These are phyloP conservation scores for Withania somnifera DNA, from an alignment of 305 asterid genomes.

Conservation along the genomic window DNA sequence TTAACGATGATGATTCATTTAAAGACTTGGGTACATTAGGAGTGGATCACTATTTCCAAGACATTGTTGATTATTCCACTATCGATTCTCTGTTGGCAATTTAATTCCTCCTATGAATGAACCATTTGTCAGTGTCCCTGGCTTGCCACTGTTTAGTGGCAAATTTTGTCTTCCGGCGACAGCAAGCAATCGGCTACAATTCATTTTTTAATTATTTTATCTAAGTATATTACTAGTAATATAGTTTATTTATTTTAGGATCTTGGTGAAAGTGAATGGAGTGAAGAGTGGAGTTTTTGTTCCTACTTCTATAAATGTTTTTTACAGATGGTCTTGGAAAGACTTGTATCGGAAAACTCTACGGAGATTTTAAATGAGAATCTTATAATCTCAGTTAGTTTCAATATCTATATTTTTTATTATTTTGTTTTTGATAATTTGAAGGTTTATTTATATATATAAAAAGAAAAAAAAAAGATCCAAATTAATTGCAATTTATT, in stretches of 20 bases:
- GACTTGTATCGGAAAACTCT: background rate
- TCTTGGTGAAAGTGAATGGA: no score
- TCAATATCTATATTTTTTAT: no score
- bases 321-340: background rate
- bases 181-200: slow-evolving; percentile 17
- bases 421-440: no score
- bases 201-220: background rate
- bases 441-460: no score
- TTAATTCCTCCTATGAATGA: slow-evolving; percentile 1
- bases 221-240: background rate
- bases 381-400: background rate
- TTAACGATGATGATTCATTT: slow-evolving; percentile 12
- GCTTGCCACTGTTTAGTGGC: slow-evolving; percentile 33
- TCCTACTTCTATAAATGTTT: no score
- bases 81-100: slow-evolving; percentile 33
- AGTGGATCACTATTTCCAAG: slow-evolving; percentile 43
- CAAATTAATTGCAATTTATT: background rate
- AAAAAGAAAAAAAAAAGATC: no score
- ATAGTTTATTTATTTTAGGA: slow-evolving; percentile 6
- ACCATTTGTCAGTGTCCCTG: no score
- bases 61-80: slow-evolving; percentile 23
- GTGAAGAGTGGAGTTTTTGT: background rate
- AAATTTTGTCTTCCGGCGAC: slow-evolving; percentile 46
- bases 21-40: slow-evolving; percentile 33
- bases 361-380: background rate